phyloP scores from a whole-genome alignment of 116 monocot genomes.

The Posidonia oceanica region DNA sequence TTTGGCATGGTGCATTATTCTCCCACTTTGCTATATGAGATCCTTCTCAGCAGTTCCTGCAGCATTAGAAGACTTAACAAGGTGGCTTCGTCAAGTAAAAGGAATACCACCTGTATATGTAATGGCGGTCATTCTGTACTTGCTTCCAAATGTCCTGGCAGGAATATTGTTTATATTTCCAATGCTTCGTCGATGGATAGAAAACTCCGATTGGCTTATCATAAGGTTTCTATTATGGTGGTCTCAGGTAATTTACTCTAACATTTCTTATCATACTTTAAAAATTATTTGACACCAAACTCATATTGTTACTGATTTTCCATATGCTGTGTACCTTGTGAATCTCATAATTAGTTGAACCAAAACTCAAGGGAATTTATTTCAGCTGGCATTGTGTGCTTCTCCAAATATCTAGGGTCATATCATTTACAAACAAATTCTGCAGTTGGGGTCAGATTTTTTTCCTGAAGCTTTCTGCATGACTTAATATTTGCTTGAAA shows the following conservation, averaged over 20 bases:
- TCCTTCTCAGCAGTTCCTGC: constrained; percentile 27
- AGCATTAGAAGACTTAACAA: constrained; percentile 36
- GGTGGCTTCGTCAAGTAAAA: constrained; percentile 51
- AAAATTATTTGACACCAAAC: background rate
- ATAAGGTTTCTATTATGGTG: constrained; percentile 88
- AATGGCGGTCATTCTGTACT: constrained; percentile 67
- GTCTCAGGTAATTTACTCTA: constrained; percentile 68
- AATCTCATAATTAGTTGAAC: no score
- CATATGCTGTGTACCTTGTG: no score
- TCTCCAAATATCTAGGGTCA: no score
- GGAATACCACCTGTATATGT: constrained; percentile 84
- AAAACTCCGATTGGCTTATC: constrained; percentile 92
- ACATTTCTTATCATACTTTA: background rate
- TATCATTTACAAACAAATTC: no score
- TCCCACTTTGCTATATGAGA: constrained; percentile 61
- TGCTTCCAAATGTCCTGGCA: constrained; percentile 76
- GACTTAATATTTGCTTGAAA: no score
- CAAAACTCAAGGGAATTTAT: no score
- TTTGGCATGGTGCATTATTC: constrained; percentile 62
- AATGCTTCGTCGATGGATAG: constrained; percentile 80
- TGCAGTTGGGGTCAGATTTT: no score
- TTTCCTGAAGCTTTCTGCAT: no score
- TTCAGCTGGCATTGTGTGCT: no score
- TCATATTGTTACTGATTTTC: no score
- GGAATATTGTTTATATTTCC: constrained; percentile 75